phyloP scores from a whole-genome alignment of 176 grass and related monocot species.

The Poa annua region DNA sequence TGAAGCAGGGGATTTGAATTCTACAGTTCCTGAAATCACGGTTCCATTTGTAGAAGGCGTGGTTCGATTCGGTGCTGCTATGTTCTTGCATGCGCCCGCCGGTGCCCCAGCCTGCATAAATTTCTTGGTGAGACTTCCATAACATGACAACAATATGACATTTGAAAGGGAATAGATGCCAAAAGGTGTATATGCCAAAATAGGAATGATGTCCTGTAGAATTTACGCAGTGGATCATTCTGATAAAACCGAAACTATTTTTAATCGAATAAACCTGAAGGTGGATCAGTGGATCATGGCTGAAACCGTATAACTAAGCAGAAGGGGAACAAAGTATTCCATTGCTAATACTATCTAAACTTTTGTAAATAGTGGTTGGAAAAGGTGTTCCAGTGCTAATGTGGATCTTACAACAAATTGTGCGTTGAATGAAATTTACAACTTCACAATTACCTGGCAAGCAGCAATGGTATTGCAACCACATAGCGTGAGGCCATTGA shows the following conservation, averaged over 20 bases:
- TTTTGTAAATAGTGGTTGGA: background rate
- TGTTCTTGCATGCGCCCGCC: slow-evolving; percentile 59
- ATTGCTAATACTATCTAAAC: background rate
- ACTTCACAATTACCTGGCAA: slow-evolving; percentile 68
- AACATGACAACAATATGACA: background rate
- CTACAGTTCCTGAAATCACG: slow-evolving; percentile 71
- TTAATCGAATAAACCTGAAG: background rate
- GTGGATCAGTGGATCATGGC: no score
- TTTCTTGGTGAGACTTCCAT: slow-evolving; percentile 27
- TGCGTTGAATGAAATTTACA: background rate
- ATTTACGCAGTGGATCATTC: background rate
- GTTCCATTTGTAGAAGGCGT: slow-evolving; percentile 49
- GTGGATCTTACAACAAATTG: background rate
- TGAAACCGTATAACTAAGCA: background rate
- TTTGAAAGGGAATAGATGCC: background rate
- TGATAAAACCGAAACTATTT: background rate
- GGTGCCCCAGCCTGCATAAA: slow-evolving; percentile 63
- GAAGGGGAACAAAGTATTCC: background rate
- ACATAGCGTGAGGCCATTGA: slow-evolving; percentile 83
- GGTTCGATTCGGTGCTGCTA: slow-evolving; percentile 44
- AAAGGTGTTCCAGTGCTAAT: background rate
- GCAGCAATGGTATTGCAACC: slow-evolving; percentile 73
- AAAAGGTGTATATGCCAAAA: background rate
- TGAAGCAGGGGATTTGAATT: slow-evolving; percentile 62
- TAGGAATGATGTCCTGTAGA: background rate